Conservation (phyloP, 1,284 basidiomycete genomes). For the Leccinum pallidistipes region DNA sequence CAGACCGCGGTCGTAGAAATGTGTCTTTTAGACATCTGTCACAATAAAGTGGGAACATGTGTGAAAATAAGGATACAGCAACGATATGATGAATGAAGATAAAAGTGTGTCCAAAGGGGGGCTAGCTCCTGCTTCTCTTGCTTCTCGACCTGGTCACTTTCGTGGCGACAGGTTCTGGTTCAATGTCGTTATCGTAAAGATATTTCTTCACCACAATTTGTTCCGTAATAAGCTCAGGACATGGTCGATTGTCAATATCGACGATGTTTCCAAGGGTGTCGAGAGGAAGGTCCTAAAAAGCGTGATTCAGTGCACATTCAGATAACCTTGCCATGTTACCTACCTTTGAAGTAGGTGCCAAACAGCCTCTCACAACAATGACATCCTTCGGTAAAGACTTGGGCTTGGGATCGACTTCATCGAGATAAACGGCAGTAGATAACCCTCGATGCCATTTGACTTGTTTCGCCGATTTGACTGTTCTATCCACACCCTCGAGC, state of each 20-base stretch:
- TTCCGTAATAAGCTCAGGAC: conserved; percentile 63
- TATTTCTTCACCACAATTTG: conserved; percentile 76
- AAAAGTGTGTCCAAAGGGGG: neutral
- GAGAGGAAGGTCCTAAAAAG: conserved; percentile 56
- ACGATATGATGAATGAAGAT: conserved; percentile 25
- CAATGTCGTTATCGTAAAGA: conserved; percentile 77
- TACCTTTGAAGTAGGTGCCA: conserved; percentile 68
- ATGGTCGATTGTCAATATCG: conserved; percentile 53
- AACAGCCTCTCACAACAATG: conserved; percentile 56
- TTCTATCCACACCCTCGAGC: conserved; percentile 39
- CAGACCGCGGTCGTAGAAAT: neutral
- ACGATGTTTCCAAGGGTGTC: conserved; percentile 77
- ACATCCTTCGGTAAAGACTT: conserved; percentile 44
- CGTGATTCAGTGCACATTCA: conserved; percentile 3
- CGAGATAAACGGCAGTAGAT: conserved; percentile 57
- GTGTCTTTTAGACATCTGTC: conserved; percentile 1
- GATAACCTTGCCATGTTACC: conserved; percentile 11
- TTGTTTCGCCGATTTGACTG: conserved; percentile 44
- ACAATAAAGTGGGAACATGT: conserved; percentile 5
- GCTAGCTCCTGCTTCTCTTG: conserved; percentile 41
- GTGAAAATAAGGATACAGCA: conserved; percentile 38
- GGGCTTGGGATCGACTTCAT: conserved; percentile 54
- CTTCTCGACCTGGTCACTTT: conserved; percentile 52
- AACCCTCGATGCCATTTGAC: conserved; percentile 83
- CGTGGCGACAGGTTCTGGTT: conserved; percentile 39